Base-by-base conservation (phyloP, 495 filamentous ascomycete genomes). In the Aspergillus hancockii region DNA sequence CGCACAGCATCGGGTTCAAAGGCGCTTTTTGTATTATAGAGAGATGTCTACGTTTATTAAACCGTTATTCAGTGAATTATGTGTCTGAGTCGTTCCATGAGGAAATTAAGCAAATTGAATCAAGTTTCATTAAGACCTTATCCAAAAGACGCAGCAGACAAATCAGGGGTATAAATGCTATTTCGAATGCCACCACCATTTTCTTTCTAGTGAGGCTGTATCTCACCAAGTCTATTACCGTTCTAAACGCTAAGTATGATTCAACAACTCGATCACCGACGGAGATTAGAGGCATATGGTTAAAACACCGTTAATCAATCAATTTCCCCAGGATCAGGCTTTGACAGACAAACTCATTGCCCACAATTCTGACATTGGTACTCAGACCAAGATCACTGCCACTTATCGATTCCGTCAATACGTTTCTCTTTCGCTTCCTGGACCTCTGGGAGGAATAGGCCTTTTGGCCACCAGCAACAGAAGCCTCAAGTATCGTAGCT, bases 341-440 rank as follows among this genome's bases (percentile, higher is more conserved):
- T 77, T 98, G 95, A 57, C 96, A 87, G 31, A 98, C 84, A 67
- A 91, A 85, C 68, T 98, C 93, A 74, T 96, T 90, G 32, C 87
- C 88, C 46, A 96, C 81, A 58, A 91, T 68, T 68, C 80, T 82
- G 38, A 88, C 75, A 63, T 70, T 82, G 81, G 53, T 63, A 66
- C 52, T 77, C 66, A 59, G 57, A 63, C 66, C 63, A 3, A 60
- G 40, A 31, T 65, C 64, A 57, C 62, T 58, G 19, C 62, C 67
- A 38, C 61, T 68, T 28, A 72, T 72, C 14, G 66, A 71, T 57
- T 80, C 74, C 58, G 78, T 81, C 25, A 82, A 74, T 61, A 80
- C 81, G 14, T 70, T 74, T 54, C 79, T 71, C 74, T 82, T 85
- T 51, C 81, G 75, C 60, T 84, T 84, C 66, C 70, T 79, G 21